phyloP scores from a whole-genome alignment of 2,329 filamentous ascomycete genomes.

The Chaetomiaceae sp. region DNA sequence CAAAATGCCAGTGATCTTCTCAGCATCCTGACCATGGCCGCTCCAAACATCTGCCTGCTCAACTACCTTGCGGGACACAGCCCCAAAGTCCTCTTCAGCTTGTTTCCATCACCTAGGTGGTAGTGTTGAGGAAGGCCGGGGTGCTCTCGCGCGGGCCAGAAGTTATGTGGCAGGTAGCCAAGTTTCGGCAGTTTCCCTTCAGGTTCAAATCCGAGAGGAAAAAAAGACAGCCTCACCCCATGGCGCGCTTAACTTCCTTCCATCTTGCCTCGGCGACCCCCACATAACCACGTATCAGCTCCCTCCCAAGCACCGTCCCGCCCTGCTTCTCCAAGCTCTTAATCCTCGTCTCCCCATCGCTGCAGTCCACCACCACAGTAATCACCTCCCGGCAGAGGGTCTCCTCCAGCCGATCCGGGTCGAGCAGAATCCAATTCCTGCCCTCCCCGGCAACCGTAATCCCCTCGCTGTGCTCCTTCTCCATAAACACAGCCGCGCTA shows the following conservation, averaged over 20 bases:
- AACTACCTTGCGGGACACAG: not conserved
- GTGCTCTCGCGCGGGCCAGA: too few species aligned
- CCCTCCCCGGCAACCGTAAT: constrained; percentile 29
- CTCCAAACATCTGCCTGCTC: not conserved
- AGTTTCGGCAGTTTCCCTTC: too few species aligned
- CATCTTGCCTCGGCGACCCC: constrained; percentile 60
- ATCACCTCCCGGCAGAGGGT: constrained; percentile 74
- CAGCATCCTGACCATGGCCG: too few species aligned
- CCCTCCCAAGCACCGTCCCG: constrained; percentile 63
- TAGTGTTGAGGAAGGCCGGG: too few species aligned
- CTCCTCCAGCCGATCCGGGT: constrained; percentile 90
- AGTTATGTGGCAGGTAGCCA: too few species aligned
- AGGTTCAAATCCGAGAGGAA: too few species aligned
- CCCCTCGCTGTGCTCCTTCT: constrained; percentile 46
- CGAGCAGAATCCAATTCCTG: constrained; percentile 71
- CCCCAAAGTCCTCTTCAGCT: too few species aligned
- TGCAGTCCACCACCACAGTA: constrained; percentile 72
- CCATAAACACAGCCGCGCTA: constrained; percentile 74
- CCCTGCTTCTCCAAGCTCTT: constrained; percentile 78
- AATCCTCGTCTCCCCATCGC: constrained; percentile 51
- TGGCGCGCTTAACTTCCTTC: constrained; percentile 48
- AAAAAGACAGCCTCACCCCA: too few species aligned
- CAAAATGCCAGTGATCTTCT: too few species aligned
- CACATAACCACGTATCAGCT: constrained; percentile 57
- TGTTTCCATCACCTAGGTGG: too few species aligned